phyloP scores from a whole-genome alignment of 371 early-diverging fungal species.

The Rhizopus delemar region DNA sequence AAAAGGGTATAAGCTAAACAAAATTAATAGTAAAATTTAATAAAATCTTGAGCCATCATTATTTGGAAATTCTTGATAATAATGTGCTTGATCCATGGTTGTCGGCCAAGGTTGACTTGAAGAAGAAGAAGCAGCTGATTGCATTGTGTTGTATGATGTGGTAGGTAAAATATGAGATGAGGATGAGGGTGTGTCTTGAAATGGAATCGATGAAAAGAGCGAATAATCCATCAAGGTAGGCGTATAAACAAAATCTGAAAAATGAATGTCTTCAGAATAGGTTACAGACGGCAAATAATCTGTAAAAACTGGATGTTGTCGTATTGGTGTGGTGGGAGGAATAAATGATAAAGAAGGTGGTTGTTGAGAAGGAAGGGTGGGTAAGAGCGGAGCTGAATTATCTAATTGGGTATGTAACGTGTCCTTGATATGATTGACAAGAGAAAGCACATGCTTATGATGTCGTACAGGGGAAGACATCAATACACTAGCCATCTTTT shows the following conservation, averaged over 20 bases:
- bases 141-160: too few relatives aligned
- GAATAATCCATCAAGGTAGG: constrained; percentile 21
- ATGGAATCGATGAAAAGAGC: neutral
- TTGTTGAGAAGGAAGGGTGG: neutral
- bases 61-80: too few relatives aligned
- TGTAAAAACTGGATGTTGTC: neutral
- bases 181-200: neutral
- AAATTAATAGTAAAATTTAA: neutral
- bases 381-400: neutral
- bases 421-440: constrained; percentile 31
- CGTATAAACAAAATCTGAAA: constrained; percentile 23
- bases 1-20: neutral
- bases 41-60: neutral
- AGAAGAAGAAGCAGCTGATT: too few relatives aligned
- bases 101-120: too few relatives aligned
- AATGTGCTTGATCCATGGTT: too few relatives aligned
- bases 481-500: constrained; percentile 29
- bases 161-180: neutral
- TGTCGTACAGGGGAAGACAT: constrained; percentile 37
- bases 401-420: constrained; percentile 5
- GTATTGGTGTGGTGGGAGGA: neutral
- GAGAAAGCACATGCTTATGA: constrained; percentile 38
- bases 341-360: neutral
- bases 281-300: neutral
- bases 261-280: constrained; percentile 19